These are phyloP conservation scores for Aspergillus glaucus DNA, from an alignment of 2,329 filamentous ascomycete species.

Conservation along the genomic window DNA sequence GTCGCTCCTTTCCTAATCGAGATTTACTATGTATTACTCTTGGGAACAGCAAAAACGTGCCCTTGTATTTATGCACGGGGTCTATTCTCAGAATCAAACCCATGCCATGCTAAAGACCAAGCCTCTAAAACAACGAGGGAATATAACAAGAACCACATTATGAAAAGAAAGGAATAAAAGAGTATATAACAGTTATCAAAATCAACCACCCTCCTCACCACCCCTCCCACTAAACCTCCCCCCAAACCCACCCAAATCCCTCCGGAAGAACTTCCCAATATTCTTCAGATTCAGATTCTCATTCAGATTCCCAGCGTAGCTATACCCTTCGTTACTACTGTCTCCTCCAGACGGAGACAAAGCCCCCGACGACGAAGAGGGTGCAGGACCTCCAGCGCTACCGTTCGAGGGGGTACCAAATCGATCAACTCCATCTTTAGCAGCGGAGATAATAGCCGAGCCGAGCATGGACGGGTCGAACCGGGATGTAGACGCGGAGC, in stretches of 20 bases:
- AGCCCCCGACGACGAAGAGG: constrained; percentile 13
- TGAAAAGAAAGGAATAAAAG: not conserved
- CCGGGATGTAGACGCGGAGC: constrained; percentile 43
- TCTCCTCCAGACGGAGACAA: constrained; percentile 17
- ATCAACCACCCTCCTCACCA: constrained; percentile 1
- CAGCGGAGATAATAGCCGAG: constrained; percentile 80
- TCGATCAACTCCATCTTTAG: constrained; percentile 72
- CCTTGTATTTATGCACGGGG: too few species aligned
- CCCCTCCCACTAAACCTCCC: constrained; percentile 55
- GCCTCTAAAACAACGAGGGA: too few species aligned
- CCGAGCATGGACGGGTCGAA: constrained; percentile 81
- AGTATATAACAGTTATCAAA: not conserved
- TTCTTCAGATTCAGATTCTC: constrained; percentile 95
- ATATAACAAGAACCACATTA: not conserved
- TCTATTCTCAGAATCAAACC: too few species aligned
- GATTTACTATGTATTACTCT: too few species aligned
- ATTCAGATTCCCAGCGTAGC: constrained; percentile 62
- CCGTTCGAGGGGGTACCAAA: constrained; percentile 56
- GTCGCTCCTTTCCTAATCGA: too few species aligned
- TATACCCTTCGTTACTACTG: constrained; percentile 17
- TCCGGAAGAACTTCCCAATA: constrained; percentile 91
- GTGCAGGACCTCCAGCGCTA: constrained; percentile 24
- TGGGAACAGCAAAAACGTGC: too few species aligned
- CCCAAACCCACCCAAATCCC: constrained; percentile 74
- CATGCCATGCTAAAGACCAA: too few species aligned